A percentile compares a stretch with the other conserved stretches of the same genome.
Evolutionary conservation across 345 rosid genomes (phyloP).

Genomic region (Citrus australasica): DNA sequence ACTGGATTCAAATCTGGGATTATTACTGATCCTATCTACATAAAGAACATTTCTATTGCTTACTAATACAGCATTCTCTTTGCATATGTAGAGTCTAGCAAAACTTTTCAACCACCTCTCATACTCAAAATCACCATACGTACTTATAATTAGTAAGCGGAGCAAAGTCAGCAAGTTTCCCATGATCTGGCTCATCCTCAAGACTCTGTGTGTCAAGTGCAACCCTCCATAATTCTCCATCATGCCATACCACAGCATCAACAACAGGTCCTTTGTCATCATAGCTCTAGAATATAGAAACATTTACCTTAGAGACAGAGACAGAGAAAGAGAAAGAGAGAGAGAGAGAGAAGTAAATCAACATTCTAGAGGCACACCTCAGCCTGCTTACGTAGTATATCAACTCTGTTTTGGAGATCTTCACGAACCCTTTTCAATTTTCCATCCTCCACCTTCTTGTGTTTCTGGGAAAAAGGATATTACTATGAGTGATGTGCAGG

Average conservation of each 20-base stretch:
- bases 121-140: slow-evolving; percentile 7
- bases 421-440: slow-evolving; percentile 69
- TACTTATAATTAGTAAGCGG: slow-evolving; percentile 88
- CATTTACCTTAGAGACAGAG: slow-evolving; percentile 7
- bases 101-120: not conserved
- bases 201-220: slow-evolving; percentile 93
- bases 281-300: slow-evolving; percentile 47
- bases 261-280: slow-evolving; percentile 95
- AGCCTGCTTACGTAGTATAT: slow-evolving; percentile 74
- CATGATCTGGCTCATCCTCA: slow-evolving; percentile 72
- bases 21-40: not conserved
- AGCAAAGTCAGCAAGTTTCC: slow-evolving; percentile 72
- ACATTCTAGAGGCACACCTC: slow-evolving; percentile 43
- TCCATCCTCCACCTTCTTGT: slow-evolving; percentile 61
- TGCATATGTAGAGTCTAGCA: not conserved
- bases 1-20: not conserved
- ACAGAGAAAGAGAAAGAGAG: not conserved
- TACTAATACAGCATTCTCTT: not conserved
- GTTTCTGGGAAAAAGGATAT: slow-evolving; percentile 53
- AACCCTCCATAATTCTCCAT: slow-evolving; percentile 93
- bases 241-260: slow-evolving; percentile 98
- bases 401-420: slow-evolving; percentile 84
- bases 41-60: not conserved
- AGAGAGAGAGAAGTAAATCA: slow-evolving; percentile 5
- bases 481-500: slow-evolving; percentile 15